Evolutionary conservation across 1,284 basidiomycete species (phyloP), one percentile per base, ranked within the genome.

Genomic region (Laetiporus sulphureus): DNA sequence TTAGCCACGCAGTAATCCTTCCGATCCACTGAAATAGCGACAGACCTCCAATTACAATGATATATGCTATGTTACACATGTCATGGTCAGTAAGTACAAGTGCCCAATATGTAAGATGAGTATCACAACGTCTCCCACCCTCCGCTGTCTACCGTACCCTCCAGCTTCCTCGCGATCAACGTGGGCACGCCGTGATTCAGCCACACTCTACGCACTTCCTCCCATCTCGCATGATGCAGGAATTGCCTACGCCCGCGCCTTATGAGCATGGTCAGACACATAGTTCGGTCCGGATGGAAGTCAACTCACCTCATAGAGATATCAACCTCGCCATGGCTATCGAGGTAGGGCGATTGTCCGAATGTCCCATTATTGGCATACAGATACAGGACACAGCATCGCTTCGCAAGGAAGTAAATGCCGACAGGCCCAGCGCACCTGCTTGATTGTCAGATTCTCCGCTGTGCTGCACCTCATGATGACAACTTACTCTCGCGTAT

Each of bases 261-360:
- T 58, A 30, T 30, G 32, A 25, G 16, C 20, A 29, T 38, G 42
- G 37, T 51, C 6, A 46, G 36, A 27, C 7, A 7, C n/a, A 8
- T 18, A 37, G 13, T 35, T 12, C 32, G 32, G 16, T n/a, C 8
- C 6, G 35, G 44, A n/a, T 24, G 16, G 27, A 19, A 41, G 36
- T 21, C 31, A 30, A 3, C 21, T 23, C 61, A 92, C 88, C 91
- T 79, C 79, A 97, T 89, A 1, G 88, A 90, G 13, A 89, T 72
- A 61, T 99, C 96, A 3, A 92, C 77, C 60, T 99, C 95, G 0
- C 96, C 96, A 51, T 99, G 95, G 3, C 81, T 79, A 54, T 99
- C 96, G 32, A 99, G 73, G 58, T 97, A 99, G 0, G 96, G 94
- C 34, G 93, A 90, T 18, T 82, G 79, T 1, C 79, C 75, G 63